A percentile compares a stretch with the other conserved stretches of the same genome.
These are phyloP conservation scores for Eremomyces bilateralis DNA, from an alignment of 495 filamentous ascomycete species.

Conservation along the genomic window DNA sequence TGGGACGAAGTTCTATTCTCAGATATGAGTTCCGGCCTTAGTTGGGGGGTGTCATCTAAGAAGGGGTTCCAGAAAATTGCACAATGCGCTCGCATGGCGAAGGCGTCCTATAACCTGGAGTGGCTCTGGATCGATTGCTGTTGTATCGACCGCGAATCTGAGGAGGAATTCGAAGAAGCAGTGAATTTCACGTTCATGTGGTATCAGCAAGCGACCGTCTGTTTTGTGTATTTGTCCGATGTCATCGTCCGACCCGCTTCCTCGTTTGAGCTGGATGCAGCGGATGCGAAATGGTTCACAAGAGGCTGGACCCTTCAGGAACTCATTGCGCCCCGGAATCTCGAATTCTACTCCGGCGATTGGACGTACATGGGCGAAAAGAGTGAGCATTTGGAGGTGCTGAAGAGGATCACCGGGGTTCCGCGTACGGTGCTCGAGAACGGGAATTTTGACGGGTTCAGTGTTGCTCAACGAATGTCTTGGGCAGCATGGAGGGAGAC, in stretches of 20 bases:
- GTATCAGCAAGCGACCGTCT: constrained; percentile 3
- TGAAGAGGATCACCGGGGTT: constrained; percentile 1
- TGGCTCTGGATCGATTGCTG: constrained; percentile 10
- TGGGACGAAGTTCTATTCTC: constrained; percentile 5
- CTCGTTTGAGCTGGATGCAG: too few species aligned
- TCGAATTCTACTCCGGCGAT: constrained; percentile 1
- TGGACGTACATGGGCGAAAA: neutral
- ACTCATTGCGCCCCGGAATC: constrained; percentile 2
- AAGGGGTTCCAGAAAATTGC: neutral
- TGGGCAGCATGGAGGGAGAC: constrained; percentile 7
- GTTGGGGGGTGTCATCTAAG: too few species aligned
- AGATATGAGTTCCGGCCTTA: neutral
- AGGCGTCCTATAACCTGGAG: neutral
- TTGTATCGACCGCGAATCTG: constrained; percentile 7
- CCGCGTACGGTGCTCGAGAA: neutral
- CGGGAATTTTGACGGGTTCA: too few species aligned
- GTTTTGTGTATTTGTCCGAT: constrained; percentile 3
- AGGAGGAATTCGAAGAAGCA: constrained; percentile 2
- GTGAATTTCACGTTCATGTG: constrained; percentile 6
- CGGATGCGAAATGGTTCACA: constrained; percentile 10
- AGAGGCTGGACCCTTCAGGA: constrained; percentile 7
- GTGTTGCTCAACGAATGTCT: constrained; percentile 7
- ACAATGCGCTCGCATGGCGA: neutral
- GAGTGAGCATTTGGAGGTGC: neutral
- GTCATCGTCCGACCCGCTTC: too few species aligned